A percentile compares a stretch with the other conserved stretches of the same genome.
Conservation (phyloP, 495 filamentous ascomycete genomes). For the Endocarpon pusillum region DNA sequence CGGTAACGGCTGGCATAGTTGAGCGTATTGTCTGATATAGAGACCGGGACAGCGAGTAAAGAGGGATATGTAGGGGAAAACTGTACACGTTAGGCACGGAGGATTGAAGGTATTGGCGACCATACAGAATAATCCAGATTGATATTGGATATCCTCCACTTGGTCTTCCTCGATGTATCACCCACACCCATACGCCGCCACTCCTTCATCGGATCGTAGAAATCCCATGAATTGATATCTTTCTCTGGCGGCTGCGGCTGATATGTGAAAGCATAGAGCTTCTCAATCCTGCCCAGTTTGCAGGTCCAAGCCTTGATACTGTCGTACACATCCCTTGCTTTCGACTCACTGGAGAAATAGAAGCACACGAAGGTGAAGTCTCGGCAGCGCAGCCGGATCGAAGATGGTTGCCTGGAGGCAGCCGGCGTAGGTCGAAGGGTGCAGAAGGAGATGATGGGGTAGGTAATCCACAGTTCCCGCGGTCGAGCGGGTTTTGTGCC, state of each 20-base stretch:
- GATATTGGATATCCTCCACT: conserved; percentile 83
- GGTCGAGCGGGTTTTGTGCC: conserved; percentile 23
- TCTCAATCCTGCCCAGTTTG: conserved; percentile 67
- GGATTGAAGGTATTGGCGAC: conserved; percentile 4
- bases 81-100: conserved; percentile 24
- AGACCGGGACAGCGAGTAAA: conserved; percentile 62
- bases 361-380: conserved; percentile 90
- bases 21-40: conserved; percentile 88
- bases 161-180: conserved; percentile 50
- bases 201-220: conserved; percentile 77
- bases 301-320: conserved; percentile 71
- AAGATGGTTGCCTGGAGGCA: conserved; percentile 53
- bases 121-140: conserved; percentile 65
- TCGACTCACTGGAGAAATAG: conserved; percentile 58
- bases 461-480: conserved; percentile 84
- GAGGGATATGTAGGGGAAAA: conserved; percentile 95
- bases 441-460: conserved; percentile 71
- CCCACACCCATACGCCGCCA: conserved; percentile 67
- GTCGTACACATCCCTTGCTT: conserved; percentile 76
- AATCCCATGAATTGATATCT: conserved; percentile 61
- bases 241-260: conserved; percentile 56
- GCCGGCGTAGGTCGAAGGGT: conserved; percentile 53
- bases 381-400: conserved; percentile 73
- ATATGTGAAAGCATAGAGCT: conserved; percentile 82
- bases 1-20: conserved; percentile 86